Base-by-base conservation (phyloP, 805 yeast genomes). In the Blastobotrys americana region DNA sequence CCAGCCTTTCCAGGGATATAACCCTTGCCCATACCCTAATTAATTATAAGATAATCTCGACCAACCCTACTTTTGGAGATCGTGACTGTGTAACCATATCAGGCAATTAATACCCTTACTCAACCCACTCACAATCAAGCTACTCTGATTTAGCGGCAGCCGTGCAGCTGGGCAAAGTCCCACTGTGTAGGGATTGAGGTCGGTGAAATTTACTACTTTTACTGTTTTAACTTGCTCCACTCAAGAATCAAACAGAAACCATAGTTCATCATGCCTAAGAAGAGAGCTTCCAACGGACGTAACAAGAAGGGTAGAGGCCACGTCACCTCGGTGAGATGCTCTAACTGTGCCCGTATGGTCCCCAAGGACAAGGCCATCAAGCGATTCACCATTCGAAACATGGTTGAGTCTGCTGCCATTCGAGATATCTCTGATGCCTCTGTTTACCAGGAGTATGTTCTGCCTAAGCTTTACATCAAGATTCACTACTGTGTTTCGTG, bases 241-340 rank as follows among this genome's bases (percentile, higher is more conserved):
- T 38, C 13, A 65, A 34, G 13, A 23, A 41, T 22, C 40, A 22
- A 27, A 49, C 60, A 81, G 73, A 59, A n/a, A n/a, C n/a, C n/a
- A n/a, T n/a, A n/a, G n/a, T n/a, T n/a, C n/a, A n/a, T n/a, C n/a
- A 93, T 93, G 99, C 97, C 98, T 77, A 93, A 93, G 87, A 93
- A 93, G 97, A 90, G 99, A 89, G 88, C 97, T 76, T 88, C 97
- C 93, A 88, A 89, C 97, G 99, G 99, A 83, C 90, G 99, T 82
- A 93, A 93, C 94, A 93, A 93, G 94, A 89, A 88, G 80, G 97
- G 97, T 73, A 93, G 99, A 87, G 99, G 99, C 73, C 97, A 93
- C 96, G 96, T 86, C 76, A 86, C 85, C 77, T 95, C 96, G 72
- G 97, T 90, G 69, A 89, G 99, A 84, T 93, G 99, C 82, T 84